A percentile compares a stretch with the other conserved stretches of the same genome.
These are phyloP conservation scores for Papiliotrema terrestris DNA, from an alignment of 1,284 basidiomycete species.

Conservation along the genomic window DNA sequence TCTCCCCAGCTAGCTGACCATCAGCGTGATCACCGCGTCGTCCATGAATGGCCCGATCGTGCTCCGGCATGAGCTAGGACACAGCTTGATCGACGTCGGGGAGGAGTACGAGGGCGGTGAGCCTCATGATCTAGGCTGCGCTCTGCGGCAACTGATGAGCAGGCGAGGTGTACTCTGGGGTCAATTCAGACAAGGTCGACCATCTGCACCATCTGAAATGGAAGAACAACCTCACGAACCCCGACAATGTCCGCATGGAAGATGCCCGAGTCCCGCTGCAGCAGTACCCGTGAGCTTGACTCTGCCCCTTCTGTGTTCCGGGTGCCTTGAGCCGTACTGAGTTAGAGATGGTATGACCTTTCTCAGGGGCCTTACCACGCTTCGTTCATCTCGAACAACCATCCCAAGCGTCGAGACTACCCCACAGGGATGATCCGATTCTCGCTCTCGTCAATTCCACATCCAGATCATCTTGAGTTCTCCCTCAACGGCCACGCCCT, in stretches of 20 bases:
- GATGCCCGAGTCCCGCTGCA: slow-evolving; percentile 72
- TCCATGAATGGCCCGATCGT: slow-evolving; percentile 72
- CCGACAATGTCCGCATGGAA: slow-evolving; percentile 55
- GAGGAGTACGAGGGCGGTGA: slow-evolving; percentile 78
- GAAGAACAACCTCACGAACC: slow-evolving; percentile 65
- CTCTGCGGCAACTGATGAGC: neutral
- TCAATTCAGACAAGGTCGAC: slow-evolving; percentile 55
- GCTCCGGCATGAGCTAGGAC: slow-evolving; percentile 74
- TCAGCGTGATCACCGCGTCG: slow-evolving; percentile 72
- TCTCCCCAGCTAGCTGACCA: neutral
- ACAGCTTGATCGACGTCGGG: slow-evolving; percentile 58
- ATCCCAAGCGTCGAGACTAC: slow-evolving; percentile 46
- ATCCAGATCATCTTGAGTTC: slow-evolving; percentile 57
- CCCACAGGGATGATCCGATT: slow-evolving; percentile 63
- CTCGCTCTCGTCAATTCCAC: slow-evolving; percentile 71
- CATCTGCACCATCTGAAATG: slow-evolving; percentile 55
- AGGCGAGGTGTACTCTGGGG: slow-evolving; percentile 67
- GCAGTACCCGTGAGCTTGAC: slow-evolving; percentile 53
- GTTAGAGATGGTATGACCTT: slow-evolving; percentile 55
- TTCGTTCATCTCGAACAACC: slow-evolving; percentile 59
- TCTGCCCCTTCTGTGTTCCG: neutral
- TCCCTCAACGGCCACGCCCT: slow-evolving; percentile 56
- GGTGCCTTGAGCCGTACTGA: neutral
- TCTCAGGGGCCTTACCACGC: slow-evolving; percentile 58
- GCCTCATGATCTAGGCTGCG: neutral